Conservation (phyloP, 371 early-diverging fungal genomes). For the Circinella umbellata region DNA sequence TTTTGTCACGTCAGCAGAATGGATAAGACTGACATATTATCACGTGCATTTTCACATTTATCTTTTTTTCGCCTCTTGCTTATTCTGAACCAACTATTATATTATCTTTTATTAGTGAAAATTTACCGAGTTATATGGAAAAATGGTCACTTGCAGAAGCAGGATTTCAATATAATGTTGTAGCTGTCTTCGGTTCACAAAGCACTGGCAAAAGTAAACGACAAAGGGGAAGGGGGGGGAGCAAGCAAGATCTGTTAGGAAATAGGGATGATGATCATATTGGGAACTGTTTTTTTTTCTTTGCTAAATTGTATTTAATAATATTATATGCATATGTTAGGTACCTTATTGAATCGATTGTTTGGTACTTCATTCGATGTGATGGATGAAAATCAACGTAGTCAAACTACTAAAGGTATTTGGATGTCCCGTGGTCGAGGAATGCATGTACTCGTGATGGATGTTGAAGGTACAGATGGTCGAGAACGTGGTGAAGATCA, state of each 20-base stretch:
- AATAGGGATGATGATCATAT: too few relatives aligned
- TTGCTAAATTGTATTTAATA: too few relatives aligned
- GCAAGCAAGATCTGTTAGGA: not conserved
- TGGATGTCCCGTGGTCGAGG: slow-evolving; percentile 90
- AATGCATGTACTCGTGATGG: slow-evolving; percentile 90
- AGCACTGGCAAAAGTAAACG: slow-evolving; percentile 95
- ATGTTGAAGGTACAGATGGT: slow-evolving; percentile 99
- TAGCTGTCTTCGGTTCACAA: slow-evolving; percentile 98
- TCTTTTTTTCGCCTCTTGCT: not conserved
- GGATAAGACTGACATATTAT: slow-evolving; percentile 9
- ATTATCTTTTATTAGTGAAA: slow-evolving; percentile 6
- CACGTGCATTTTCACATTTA: slow-evolving; percentile 5
- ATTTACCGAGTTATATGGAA: slow-evolving; percentile 20
- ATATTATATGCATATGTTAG: slow-evolving; percentile 43
- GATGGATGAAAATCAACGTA: slow-evolving; percentile 85
- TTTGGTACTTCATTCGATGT: slow-evolving; percentile 95
- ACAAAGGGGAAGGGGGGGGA: not conserved
- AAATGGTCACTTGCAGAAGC: slow-evolving; percentile 82
- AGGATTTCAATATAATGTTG: slow-evolving; percentile 95
- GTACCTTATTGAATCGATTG: slow-evolving; percentile 92
- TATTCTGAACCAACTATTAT: not conserved
- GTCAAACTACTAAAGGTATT: slow-evolving; percentile 97
- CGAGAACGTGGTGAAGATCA: slow-evolving; percentile 98
- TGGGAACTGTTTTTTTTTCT: too few relatives aligned
- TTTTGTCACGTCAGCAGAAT: slow-evolving; percentile 5